Evolutionary conservation across 2,329 filamentous ascomycete species (phyloP).

Genomic region (Sclerotinia trifoliorum): DNA sequence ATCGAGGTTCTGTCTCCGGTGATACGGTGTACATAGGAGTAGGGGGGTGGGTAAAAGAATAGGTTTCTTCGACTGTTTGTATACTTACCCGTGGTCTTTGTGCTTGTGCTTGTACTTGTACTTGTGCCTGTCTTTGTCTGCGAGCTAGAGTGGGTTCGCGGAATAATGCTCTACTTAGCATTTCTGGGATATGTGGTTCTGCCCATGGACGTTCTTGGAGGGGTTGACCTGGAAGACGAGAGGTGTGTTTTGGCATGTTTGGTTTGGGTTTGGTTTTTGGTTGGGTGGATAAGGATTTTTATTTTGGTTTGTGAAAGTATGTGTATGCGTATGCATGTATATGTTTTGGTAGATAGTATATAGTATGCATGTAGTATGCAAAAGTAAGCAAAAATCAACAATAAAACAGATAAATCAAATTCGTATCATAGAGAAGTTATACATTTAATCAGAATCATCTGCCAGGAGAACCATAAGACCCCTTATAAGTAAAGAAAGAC

Average conservation of each 20-base stretch:
- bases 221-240: neutral
- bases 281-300: neutral
- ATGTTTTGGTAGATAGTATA: neutral
- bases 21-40: neutral
- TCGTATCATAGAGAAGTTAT: neutral
- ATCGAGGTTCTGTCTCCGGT: neutral
- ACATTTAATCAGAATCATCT: neutral
- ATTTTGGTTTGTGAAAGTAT: neutral
- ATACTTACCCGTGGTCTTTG: neutral
- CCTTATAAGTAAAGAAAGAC: neutral
- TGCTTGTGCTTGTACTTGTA: no score
- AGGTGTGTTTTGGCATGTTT: neutral
- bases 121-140: neutral
- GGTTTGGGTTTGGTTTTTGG: neutral
- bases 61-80: neutral
- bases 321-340: neutral
- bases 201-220: neutral
- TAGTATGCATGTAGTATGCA: neutral
- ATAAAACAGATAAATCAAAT: neutral
- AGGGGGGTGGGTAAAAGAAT: neutral
- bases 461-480: neutral
- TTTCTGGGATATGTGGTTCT: neutral
- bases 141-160: neutral
- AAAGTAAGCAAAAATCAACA: neutral
- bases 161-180: neutral